These are phyloP conservation scores for Alternaria tenuissima DNA, from an alignment of 2,329 filamentous ascomycete species.

Conservation along the genomic window DNA sequence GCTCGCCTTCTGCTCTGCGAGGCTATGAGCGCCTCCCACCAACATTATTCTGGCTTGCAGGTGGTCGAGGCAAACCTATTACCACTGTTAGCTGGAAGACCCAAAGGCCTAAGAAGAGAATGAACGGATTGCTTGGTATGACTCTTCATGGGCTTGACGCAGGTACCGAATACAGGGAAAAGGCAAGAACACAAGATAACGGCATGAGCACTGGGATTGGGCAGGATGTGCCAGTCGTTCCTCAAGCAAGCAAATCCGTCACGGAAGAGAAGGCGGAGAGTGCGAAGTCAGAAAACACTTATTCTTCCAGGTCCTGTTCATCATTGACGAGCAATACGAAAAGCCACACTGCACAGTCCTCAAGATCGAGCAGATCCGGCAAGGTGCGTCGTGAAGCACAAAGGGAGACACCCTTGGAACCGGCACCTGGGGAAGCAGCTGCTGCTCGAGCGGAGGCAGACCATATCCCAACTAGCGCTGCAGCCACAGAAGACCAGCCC, in stretches of 20 bases:
- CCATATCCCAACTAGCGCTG: neutral
- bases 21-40: constrained; percentile 24
- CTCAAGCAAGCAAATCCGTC: neutral
- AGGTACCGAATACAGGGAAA: neutral
- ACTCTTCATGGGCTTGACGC: constrained; percentile 26
- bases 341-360: neutral
- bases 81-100: constrained; percentile 32
- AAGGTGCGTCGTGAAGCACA: neutral
- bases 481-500: neutral
- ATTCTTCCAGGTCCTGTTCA: neutral
- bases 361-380: neutral
- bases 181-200: neutral
- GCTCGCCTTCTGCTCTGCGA: neutral
- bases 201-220: neutral
- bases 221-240: neutral
- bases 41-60: constrained; percentile 37
- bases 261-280: neutral
- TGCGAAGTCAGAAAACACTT: neutral
- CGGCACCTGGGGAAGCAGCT: neutral
- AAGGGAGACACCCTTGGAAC: neutral
- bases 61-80: constrained; percentile 24
- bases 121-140: constrained; percentile 36
- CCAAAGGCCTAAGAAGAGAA: constrained; percentile 30
- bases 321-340: neutral
- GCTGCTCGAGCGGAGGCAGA: neutral